Conservation (phyloP, 306 rosid species). For the Ormosia semicastrata region DNA sequence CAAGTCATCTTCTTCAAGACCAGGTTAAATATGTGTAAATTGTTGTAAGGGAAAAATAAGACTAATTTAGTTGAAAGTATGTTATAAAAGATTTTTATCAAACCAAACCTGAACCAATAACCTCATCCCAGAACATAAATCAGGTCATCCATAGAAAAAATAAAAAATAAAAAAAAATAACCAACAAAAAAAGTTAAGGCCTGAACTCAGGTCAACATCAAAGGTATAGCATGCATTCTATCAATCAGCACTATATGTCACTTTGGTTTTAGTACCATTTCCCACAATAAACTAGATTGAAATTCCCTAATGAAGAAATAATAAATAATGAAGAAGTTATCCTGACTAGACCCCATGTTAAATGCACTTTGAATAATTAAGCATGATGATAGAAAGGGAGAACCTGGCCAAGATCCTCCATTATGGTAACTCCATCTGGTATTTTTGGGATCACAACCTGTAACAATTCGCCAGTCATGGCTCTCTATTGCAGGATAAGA, state of each 20-base stretch:
- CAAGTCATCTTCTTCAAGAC: neutral
- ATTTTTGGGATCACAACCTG: constrained; percentile 95
- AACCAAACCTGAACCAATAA: constrained; percentile 13
- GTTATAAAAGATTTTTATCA: neutral
- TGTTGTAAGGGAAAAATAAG: neutral
- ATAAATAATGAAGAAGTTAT: constrained; percentile 7
- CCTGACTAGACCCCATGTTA: neutral
- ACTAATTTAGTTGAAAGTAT: neutral
- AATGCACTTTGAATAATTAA: constrained; percentile 8
- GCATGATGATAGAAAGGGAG: constrained; percentile 30
- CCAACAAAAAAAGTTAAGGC: neutral
- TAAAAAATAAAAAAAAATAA: neutral
- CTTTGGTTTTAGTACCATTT: neutral
- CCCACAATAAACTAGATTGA: neutral
- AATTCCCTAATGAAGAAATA: neutral
- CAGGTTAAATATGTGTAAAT: neutral
- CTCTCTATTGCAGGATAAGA: constrained; percentile 84
- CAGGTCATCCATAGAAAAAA: neutral
- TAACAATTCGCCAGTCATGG: constrained; percentile 86
- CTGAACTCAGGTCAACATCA: neutral
- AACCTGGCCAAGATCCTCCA: constrained; percentile 99
- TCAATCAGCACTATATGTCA: neutral
- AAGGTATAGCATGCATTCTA: neutral
- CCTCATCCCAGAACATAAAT: neutral
- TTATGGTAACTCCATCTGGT: constrained; percentile 97